Evolutionary conservation across 768 basidiomycete species (phyloP), one percentile per base, ranked within the genome.

Genomic region (Hysterangium stoloniferum): DNA sequence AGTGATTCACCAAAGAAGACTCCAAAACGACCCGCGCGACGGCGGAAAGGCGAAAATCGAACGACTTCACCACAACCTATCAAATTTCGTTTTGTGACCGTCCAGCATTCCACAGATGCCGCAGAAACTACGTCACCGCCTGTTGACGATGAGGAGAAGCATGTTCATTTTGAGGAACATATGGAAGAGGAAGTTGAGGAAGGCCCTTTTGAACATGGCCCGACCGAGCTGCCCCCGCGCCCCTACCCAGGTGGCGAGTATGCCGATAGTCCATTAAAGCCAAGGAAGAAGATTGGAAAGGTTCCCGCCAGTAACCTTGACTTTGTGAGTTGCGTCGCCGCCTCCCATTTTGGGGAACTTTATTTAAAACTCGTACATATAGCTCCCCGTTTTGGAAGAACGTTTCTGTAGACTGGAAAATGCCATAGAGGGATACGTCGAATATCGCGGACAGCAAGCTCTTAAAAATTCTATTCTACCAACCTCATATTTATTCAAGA

Each of bases 201-300:
- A 13, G 54, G 35, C 17, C 44, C 54, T 13, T 54, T 55, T 38
- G 52, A 55, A 41, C 54, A 55, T 27, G 54, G 52, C 9, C 54
- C 54, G 4, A 36, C 54, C 7, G 54, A 55, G 52, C 48, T 54
- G 24, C 54, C 54, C 17, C 54, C 54, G 5, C 7, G 44, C 24
- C 42, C 52, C n/a, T 55, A 55, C 42, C 33, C 54, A 9, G 54
- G 54, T 13, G 54, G 54, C 24, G 42, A 24, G 15, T 43, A 44
- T 19, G 54, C 54, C 9, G 35, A 17, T 19, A 45, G 41, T 22
- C 54, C 54, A 11, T 48, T 45, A 29, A 19, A 28, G 12, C 48
- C 48, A 24, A 31, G 19, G 8, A 45, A 47, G 36, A 33, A 27
- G 15, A 44, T 28, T 29, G 54, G 54, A 5, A 55, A 52, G 34